Evolutionary conservation across 176 grass and related monocot species (phyloP).

Genomic region (Cenchrus purpureus): DNA sequence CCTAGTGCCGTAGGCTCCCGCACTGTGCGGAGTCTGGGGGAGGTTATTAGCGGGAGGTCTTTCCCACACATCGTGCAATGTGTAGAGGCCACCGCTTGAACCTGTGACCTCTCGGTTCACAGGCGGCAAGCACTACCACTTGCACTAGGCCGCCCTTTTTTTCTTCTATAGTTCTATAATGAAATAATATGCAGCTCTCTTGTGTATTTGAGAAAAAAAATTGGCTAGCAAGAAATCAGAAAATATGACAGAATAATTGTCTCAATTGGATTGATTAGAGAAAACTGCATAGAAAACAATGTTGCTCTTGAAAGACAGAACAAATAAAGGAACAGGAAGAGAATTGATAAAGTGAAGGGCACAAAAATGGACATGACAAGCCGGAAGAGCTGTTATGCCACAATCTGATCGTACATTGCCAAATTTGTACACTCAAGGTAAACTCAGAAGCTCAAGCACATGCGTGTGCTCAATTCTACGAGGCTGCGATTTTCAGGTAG

Average conservation of each 20-base stretch:
- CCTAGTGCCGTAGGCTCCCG: too few species aligned
- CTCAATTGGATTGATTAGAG: background rate
- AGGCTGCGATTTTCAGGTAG: too few species aligned
- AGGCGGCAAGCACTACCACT: too few species aligned
- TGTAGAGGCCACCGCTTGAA: too few species aligned
- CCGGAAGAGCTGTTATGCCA: background rate
- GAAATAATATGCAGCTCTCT: too few species aligned
- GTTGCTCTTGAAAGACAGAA: background rate
- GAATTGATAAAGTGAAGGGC: constrained; percentile 10
- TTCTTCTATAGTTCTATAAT: too few species aligned
- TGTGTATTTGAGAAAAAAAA: too few species aligned
- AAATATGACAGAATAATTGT: background rate
- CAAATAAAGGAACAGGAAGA: background rate
- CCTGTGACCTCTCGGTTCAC: too few species aligned
- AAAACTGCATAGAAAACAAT: background rate
- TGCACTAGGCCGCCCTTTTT: too few species aligned
- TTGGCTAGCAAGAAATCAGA: background rate
- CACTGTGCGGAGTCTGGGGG: too few species aligned
- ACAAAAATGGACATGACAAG: constrained; percentile 5
- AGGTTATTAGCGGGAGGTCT: too few species aligned
- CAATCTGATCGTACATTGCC: background rate
- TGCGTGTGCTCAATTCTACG: background rate
- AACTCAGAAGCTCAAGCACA: background rate
- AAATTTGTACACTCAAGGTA: background rate
- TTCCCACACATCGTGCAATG: too few species aligned